Evolutionary conservation across 306 rosid species (phyloP).

Genomic region (Vachellia collinsii): DNA sequence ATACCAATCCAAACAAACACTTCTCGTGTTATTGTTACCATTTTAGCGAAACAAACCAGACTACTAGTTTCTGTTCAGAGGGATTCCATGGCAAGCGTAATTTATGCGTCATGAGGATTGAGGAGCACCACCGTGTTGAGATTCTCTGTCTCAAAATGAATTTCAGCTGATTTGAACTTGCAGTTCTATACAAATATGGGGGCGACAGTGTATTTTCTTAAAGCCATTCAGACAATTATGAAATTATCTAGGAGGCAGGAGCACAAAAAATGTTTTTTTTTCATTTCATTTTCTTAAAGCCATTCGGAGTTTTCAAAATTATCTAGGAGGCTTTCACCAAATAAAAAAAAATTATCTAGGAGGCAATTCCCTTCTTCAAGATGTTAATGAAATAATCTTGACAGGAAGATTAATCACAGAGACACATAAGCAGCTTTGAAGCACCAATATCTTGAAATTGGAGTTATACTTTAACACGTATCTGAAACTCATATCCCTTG

Average conservation of each 20-base stretch:
- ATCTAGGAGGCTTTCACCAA: background rate
- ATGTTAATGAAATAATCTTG: background rate
- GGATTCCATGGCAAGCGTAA: too few species aligned
- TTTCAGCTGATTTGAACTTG: background rate
- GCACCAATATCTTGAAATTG: background rate
- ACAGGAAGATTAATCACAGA: background rate
- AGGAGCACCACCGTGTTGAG: conserved; percentile 36
- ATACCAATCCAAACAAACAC: too few species aligned
- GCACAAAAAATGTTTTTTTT: background rate
- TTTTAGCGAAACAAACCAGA: too few species aligned
- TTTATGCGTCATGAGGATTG: background rate
- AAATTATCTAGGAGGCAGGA: background rate
- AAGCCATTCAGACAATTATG: background rate
- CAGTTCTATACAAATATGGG: background rate
- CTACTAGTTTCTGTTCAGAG: too few species aligned
- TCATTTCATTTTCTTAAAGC: background rate
- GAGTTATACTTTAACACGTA: too few species aligned
- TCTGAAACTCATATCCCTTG: too few species aligned
- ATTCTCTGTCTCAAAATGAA: conserved; percentile 33
- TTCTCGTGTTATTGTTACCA: too few species aligned
- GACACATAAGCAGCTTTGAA: background rate
- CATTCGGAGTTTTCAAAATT: background rate
- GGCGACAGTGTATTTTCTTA: background rate
- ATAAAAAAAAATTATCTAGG: background rate
- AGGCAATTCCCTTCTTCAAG: background rate